These are phyloP conservation scores for Candida ovalis DNA, from an alignment of 805 yeast genomes.

Conservation along the genomic window DNA sequence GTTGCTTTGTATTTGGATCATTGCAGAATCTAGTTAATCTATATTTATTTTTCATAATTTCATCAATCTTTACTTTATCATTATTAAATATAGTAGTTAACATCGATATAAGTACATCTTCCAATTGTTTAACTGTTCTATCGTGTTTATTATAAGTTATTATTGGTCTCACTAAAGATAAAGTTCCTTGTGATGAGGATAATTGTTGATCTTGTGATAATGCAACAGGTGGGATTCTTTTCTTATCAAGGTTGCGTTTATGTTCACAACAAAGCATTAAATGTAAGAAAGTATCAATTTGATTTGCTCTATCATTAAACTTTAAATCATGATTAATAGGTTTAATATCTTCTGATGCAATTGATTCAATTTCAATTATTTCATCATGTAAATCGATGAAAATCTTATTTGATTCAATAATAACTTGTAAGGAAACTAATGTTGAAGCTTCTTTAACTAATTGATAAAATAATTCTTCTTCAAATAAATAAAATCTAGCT, in stretches of 20 bases:
- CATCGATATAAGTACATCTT: slow-evolving; percentile 20
- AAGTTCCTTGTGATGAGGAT: slow-evolving; percentile 5
- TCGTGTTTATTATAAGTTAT: slow-evolving; percentile 59
- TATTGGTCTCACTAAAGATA: slow-evolving; percentile 50
- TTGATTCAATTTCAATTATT: slow-evolving; percentile 66
- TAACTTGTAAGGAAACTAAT: slow-evolving; percentile 66
- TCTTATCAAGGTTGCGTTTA: slow-evolving; percentile 40
- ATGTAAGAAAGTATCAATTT: slow-evolving; percentile 49
- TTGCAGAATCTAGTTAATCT: slow-evolving; percentile 16
- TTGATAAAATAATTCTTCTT: slow-evolving; percentile 82
- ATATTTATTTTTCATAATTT: slow-evolving; percentile 10
- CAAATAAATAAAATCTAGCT: slow-evolving; percentile 76
- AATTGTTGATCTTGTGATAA: slow-evolving; percentile 32
- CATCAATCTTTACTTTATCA: slow-evolving; percentile 19
- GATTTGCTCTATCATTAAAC: slow-evolving; percentile 44
- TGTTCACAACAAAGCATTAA: slow-evolving; percentile 61
- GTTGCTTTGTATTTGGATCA: slow-evolving; percentile 14
- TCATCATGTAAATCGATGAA: slow-evolving; percentile 63
- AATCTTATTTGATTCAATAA: slow-evolving; percentile 60
- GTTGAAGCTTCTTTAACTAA: slow-evolving; percentile 70
- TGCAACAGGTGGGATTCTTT: slow-evolving; percentile 44
- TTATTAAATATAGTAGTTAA: slow-evolving; percentile 10
- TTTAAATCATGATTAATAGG: slow-evolving; percentile 17
- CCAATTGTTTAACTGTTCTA: slow-evolving; percentile 34
- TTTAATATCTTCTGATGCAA: slow-evolving; percentile 37